Conservation (phyloP, 495 filamentous ascomycete species). For the Aspergillus cavernicola region DNA sequence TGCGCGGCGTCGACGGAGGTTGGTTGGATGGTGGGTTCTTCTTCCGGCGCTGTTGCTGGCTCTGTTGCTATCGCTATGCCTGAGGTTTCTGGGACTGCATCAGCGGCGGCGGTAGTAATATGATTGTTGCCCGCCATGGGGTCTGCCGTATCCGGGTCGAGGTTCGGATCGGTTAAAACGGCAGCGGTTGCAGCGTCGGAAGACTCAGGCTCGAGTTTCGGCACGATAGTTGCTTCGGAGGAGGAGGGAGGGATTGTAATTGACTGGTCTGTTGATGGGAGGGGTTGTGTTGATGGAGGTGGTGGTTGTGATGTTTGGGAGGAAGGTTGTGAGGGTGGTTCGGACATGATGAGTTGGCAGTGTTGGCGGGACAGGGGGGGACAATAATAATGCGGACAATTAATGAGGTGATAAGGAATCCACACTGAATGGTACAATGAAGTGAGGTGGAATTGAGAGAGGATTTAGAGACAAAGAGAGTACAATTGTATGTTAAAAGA, state of each 20-base stretch:
- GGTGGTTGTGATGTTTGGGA: constrained; percentile 17
- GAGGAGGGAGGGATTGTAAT: constrained; percentile 7
- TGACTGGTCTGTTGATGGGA: constrained; percentile 14
- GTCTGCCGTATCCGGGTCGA: constrained; percentile 31
- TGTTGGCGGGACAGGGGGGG: constrained; percentile 14
- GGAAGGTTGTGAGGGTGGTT: constrained; percentile 14
- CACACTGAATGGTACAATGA: not conserved
- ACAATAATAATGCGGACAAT: not conserved
- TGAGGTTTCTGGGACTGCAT: not conserved
- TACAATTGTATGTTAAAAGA: not conserved
- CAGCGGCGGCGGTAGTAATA: constrained; percentile 12
- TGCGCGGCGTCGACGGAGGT: constrained; percentile 35
- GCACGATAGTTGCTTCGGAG: constrained; percentile 25
- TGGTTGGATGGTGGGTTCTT: constrained; percentile 13
- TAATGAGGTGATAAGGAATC: not conserved
- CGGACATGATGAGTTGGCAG: constrained; percentile 26
- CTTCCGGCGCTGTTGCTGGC: not conserved
- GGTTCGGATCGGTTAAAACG: constrained; percentile 35
- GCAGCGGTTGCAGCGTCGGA: constrained; percentile 24
- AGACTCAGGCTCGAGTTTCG: constrained; percentile 28
- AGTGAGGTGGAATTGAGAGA: not conserved
- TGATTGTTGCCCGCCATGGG: constrained; percentile 12
- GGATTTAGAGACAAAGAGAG: not conserved
- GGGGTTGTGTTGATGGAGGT: constrained; percentile 17
- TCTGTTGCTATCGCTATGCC: no score